Evolutionary conservation across 192 early-diverging fungal genomes (phyloP).

Genomic region (Physocladia obscura): DNA sequence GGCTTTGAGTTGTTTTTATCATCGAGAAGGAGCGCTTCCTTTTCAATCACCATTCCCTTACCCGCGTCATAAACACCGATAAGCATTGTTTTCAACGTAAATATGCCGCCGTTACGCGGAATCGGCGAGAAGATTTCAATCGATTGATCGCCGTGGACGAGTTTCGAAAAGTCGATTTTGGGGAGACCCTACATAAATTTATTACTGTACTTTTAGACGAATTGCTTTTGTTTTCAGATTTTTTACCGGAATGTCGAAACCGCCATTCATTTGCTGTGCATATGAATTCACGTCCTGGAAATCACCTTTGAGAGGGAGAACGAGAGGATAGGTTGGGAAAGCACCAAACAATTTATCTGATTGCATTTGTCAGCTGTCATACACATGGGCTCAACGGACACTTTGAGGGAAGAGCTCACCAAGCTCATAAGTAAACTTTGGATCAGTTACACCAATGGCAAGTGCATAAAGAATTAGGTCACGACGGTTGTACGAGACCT

Average conservation of each 20-base stretch:
- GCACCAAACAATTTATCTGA: conserved; percentile 59
- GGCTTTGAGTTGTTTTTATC: conserved; percentile 29
- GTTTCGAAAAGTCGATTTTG: conserved; percentile 61
- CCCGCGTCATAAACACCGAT: conserved; percentile 75
- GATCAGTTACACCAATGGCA: conserved; percentile 64
- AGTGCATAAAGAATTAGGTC: conserved; percentile 76
- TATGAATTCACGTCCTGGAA: conserved; percentile 58
- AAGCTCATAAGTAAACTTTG: conserved; percentile 69
- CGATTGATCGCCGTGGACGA: conserved; percentile 76
- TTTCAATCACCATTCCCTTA: conserved; percentile 71
- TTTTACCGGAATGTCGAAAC: conserved; percentile 25
- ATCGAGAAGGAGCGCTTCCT: conserved; percentile 53
- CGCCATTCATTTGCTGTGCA: conserved; percentile 36
- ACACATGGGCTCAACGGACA: too few species aligned
- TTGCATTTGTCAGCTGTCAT: not conserved
- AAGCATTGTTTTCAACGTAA: conserved; percentile 53
- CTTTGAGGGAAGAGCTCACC: conserved; percentile 6
- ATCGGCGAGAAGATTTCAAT: conserved; percentile 60
- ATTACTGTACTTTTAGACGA: conserved; percentile 13
- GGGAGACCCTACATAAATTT: conserved; percentile 60
- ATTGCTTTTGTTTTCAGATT: not conserved
- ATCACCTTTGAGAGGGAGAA: conserved; percentile 47
- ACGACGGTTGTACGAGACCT: conserved; percentile 28
- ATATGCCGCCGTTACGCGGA: conserved; percentile 57
- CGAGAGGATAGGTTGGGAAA: conserved; percentile 69